Conservation (phyloP, 129 eudicot genomes). For the Daucus carota region DNA sequence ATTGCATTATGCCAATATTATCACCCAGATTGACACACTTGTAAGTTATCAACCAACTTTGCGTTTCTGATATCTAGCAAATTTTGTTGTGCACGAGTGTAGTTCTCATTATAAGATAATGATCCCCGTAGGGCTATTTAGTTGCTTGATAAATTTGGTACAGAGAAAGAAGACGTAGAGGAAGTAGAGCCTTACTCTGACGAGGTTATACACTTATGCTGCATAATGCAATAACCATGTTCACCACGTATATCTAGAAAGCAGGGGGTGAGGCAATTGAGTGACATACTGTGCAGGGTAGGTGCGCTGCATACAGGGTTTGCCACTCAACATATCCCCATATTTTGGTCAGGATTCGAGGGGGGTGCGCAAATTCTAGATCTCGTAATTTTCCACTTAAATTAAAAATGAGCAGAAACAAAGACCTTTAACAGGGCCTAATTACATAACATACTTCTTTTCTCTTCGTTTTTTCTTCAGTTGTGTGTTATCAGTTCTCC, state of each 20-base stretch:
- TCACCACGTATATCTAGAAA: neutral
- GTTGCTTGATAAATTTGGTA: neutral
- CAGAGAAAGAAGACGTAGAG: neutral
- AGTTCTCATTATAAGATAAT: neutral
- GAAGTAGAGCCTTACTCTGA: neutral
- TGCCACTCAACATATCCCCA: too few species aligned
- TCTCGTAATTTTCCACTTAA: too few species aligned
- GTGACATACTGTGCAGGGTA: too few species aligned
- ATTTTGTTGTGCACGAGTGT: neutral
- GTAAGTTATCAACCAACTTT: constrained; percentile 34
- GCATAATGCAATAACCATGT: neutral
- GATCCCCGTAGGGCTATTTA: neutral
- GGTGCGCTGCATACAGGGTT: too few species aligned
- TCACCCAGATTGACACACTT: constrained; percentile 85
- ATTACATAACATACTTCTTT: too few species aligned
- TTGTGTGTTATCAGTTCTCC: too few species aligned
- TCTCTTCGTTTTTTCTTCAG: too few species aligned
- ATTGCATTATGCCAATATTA: constrained; percentile 88
- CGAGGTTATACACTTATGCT: neutral
- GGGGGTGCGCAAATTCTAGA: too few species aligned
- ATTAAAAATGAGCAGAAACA: too few species aligned
- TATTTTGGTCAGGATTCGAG: too few species aligned
- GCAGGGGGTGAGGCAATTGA: too few species aligned
- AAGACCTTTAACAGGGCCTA: too few species aligned
- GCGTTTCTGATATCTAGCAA: neutral